Conservation (phyloP, 805 yeast species). For the Kazachstania taianensis region DNA sequence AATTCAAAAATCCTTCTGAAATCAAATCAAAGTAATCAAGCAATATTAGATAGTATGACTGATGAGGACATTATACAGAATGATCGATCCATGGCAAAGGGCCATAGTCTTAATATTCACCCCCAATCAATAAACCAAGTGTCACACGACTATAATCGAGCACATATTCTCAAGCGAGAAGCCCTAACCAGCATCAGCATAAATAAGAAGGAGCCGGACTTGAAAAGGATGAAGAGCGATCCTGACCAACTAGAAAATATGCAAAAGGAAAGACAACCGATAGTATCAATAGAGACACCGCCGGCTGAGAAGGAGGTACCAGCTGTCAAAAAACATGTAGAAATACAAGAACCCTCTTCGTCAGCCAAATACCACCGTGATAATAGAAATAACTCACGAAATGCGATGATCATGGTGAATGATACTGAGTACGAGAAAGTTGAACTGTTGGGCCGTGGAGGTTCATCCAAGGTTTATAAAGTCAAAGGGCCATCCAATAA, state of each 20-base stretch:
- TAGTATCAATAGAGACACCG: background rate
- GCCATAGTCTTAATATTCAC: background rate
- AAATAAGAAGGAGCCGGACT: conserved; percentile 10
- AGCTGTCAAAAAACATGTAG: conserved; percentile 1
- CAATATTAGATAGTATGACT: background rate
- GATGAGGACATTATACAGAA: background rate
- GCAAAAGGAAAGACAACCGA: conserved; percentile 1
- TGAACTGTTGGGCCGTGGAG: conserved; percentile 83
- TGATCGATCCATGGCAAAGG: background rate
- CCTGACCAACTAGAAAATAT: conserved; percentile 1
- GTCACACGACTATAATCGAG: background rate
- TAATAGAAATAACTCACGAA: conserved; percentile 5
- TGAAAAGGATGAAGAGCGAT: conserved; percentile 6
- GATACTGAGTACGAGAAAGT: conserved; percentile 58
- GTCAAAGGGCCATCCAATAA: conserved; percentile 49
- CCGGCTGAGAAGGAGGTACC: background rate
- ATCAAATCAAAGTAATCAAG: background rate
- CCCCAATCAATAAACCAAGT: background rate
- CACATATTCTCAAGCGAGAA: conserved; percentile 12
- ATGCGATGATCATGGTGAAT: conserved; percentile 36
- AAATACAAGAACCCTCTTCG: conserved; percentile 4
- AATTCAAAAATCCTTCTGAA: background rate
- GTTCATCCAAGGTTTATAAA: conserved; percentile 83
- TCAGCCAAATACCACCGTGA: background rate
- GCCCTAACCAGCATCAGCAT: conserved; percentile 22